phyloP scores from a whole-genome alignment of 1,284 basidiomycete genomes.

The Cutaneotrichosporon sp. region DNA sequence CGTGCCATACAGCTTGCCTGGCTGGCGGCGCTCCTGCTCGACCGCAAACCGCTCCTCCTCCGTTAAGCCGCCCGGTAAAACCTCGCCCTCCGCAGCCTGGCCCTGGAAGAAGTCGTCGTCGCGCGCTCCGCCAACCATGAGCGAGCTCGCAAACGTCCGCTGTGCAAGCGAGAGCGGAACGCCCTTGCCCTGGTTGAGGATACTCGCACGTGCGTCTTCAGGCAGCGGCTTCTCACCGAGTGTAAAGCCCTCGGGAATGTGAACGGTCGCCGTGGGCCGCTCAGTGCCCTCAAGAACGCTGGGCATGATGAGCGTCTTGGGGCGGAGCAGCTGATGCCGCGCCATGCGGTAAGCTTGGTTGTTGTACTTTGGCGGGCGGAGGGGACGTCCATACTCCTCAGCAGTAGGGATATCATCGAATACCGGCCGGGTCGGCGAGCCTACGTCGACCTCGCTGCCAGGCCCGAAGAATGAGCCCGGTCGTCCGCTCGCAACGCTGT shows the following conservation, averaged over 20 bases:
- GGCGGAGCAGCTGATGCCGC: conserved; percentile 40
- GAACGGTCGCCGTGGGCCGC: conserved; percentile 16
- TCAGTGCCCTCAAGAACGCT: conserved; percentile 31
- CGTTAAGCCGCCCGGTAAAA: not conserved
- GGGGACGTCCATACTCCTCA: conserved; percentile 40
- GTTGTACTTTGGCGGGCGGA: conserved; percentile 36
- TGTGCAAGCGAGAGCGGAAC: conserved; percentile 40
- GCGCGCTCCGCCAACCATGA: conserved; percentile 40
- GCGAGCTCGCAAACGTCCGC: conserved; percentile 42
- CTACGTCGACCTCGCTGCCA: not conserved
- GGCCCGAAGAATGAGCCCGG: conserved; percentile 1
- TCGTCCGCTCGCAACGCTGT: not conserved
- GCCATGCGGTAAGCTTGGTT: conserved; percentile 21
- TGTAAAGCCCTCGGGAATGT: conserved; percentile 42
- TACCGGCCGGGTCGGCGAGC: not conserved
- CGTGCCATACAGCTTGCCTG: conserved; percentile 45
- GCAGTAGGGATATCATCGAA: conserved; percentile 41
- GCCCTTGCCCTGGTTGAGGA: conserved; percentile 34
- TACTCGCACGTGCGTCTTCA: conserved; percentile 37
- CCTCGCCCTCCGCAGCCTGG: conserved; percentile 25
- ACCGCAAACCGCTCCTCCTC: conserved; percentile 31
- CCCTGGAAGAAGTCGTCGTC: conserved; percentile 29
- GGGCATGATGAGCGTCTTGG: conserved; percentile 51
- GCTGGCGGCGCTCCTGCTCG: conserved; percentile 28
- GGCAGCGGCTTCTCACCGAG: conserved; percentile 50